Evolutionary conservation across 164 flowering plant species (phyloP).

Genomic region (grape (Vitis vinifera)): DNA sequence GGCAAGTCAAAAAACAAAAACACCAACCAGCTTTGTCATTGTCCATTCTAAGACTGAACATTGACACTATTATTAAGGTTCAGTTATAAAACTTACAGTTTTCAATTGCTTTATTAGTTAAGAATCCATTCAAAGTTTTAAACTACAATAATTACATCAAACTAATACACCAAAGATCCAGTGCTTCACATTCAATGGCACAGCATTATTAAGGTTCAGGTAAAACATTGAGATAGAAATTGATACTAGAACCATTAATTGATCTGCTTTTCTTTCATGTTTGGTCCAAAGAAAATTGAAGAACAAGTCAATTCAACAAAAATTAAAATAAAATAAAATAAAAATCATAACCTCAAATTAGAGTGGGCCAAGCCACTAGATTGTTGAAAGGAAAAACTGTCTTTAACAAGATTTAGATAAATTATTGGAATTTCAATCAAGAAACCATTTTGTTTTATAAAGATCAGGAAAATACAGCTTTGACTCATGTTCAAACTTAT

Average conservation of each 20-base stretch:
- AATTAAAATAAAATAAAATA: not conserved
- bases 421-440: not conserved
- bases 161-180: not conserved
- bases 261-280: not conserved
- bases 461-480: not conserved
- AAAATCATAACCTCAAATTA: not conserved
- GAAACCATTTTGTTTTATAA: too few relatives aligned
- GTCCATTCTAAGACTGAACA: not conserved
- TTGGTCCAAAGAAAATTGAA: not conserved
- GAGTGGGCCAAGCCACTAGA: not conserved
- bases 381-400: not conserved
- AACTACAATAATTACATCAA: not conserved
- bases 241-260: not conserved
- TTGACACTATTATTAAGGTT: not conserved
- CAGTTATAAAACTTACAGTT: not conserved
- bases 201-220: not conserved
- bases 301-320: not conserved
- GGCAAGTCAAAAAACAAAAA: not conserved
- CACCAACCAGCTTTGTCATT: not conserved
- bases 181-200: not conserved
- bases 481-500: not conserved
- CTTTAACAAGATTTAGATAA: not conserved
- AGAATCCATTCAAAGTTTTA: not conserved
- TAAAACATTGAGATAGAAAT: too few relatives aligned
- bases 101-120: not conserved